Conservation (phyloP, 192 early-diverging fungal genomes). For the Coemansia sp. region DNA sequence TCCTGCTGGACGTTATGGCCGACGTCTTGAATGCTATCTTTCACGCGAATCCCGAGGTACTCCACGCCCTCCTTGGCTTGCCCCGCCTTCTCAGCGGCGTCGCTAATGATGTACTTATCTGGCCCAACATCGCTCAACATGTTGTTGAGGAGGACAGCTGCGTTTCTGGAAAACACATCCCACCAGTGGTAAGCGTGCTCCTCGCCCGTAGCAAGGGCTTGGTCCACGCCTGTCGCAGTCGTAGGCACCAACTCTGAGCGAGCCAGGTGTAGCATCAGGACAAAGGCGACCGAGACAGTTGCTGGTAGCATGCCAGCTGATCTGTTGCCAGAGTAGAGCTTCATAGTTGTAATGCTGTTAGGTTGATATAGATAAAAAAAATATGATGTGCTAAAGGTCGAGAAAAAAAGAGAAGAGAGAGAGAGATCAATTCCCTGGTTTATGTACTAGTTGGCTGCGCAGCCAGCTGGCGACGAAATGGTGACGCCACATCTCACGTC, state of each 20-base stretch:
- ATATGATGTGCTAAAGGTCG: neutral
- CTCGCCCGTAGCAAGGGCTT: neutral
- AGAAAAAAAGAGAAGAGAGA: neutral
- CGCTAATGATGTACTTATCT: constrained; percentile 18
- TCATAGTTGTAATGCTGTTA: neutral
- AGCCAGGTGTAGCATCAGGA: neutral
- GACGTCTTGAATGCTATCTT: constrained; percentile 9
- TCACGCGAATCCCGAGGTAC: constrained; percentile 8
- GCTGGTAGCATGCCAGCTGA: neutral
- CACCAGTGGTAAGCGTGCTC: constrained; percentile 44
- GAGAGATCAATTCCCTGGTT: neutral
- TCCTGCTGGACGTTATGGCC: constrained; percentile 12
- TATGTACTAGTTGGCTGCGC: neutral
- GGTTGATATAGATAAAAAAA: neutral
- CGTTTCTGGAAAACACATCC: constrained; percentile 37
- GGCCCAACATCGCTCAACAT: constrained; percentile 12
- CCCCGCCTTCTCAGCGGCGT: constrained; percentile 21
- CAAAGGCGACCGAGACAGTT: neutral
- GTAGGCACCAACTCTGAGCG: constrained; percentile 25
- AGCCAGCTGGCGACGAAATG: neutral
- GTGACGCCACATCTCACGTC: neutral
- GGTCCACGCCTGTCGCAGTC: constrained; percentile 4
- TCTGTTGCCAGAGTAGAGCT: neutral
- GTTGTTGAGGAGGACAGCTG: constrained; percentile 18
- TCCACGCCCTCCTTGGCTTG: constrained; percentile 16